phyloP scores from a whole-genome alignment of 768 basidiomycete genomes.

The Jaapia argillacea region DNA sequence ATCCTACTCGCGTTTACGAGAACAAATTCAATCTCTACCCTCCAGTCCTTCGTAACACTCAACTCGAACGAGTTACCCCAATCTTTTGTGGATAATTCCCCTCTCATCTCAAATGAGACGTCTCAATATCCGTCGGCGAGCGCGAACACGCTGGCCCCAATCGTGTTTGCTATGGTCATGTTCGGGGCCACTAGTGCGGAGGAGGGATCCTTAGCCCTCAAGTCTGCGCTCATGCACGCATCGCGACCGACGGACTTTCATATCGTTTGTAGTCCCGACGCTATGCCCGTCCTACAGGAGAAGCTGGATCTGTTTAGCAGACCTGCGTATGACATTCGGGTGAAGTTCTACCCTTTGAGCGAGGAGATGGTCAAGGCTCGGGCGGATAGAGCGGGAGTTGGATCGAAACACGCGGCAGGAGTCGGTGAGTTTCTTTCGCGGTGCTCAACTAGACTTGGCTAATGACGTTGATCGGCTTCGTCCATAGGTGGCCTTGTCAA shows the following conservation, averaged over 20 bases:
- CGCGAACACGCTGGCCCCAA: neutral
- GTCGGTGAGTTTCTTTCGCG: neutral
- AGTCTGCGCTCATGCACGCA: conserved; percentile 9
- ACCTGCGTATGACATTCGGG: conserved; percentile 4
- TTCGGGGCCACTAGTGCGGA: neutral
- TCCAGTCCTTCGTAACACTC: too few relatives aligned
- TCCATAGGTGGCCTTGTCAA: conserved; percentile 6
- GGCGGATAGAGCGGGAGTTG: conserved; percentile 9
- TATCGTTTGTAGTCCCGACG: conserved; percentile 9
- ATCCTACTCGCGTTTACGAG: too few relatives aligned
- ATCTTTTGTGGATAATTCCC: too few relatives aligned
- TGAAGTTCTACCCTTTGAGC: conserved; percentile 8
- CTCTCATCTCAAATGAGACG: too few relatives aligned
- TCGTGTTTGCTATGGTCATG: neutral
- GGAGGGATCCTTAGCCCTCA: conserved; percentile 6
- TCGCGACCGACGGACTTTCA: conserved; percentile 10
- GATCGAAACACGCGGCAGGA: conserved; percentile 4
- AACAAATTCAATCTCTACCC: too few relatives aligned
- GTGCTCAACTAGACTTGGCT: too few relatives aligned
- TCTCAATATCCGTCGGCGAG: too few relatives aligned
- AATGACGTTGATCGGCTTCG: too few relatives aligned
- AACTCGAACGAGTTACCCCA: too few relatives aligned
- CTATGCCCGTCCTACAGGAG: conserved; percentile 7
- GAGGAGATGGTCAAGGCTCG: conserved; percentile 4
- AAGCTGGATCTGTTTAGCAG: conserved; percentile 7